These are phyloP conservation scores for Candida manassasensis DNA, from an alignment of 805 yeast species.

Conservation along the genomic window DNA sequence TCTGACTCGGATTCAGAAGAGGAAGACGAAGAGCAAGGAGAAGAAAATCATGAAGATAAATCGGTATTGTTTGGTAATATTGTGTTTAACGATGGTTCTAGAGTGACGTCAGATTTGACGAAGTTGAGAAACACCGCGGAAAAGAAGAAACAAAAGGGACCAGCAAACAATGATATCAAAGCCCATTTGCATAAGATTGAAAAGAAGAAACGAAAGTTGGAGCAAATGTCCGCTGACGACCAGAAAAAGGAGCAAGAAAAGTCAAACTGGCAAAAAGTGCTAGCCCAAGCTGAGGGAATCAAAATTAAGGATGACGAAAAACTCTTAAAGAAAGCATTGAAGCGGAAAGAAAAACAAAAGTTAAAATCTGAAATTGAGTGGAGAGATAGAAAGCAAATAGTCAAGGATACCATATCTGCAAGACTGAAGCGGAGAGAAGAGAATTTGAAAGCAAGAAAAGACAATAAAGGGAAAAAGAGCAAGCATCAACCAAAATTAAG, in stretches of 20 bases:
- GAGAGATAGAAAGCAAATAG: constrained; percentile 82
- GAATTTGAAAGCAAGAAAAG: constrained; percentile 79
- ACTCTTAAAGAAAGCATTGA: constrained; percentile 78
- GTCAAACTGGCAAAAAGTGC: constrained; percentile 77
- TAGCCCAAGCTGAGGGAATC: constrained; percentile 83
- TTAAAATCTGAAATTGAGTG: constrained; percentile 86
- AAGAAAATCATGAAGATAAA: constrained; percentile 25
- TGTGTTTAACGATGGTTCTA: constrained; percentile 74
- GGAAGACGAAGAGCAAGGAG: constrained; percentile 26
- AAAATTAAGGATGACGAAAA: constrained; percentile 89
- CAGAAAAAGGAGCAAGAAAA: constrained; percentile 62
- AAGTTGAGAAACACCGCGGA: constrained; percentile 46
- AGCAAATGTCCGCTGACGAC: constrained; percentile 54
- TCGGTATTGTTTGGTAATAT: constrained; percentile 74
- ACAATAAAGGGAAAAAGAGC: constrained; percentile 75
- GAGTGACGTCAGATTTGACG: constrained; percentile 68
- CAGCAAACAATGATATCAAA: constrained; percentile 75
- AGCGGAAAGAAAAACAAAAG: constrained; percentile 77
- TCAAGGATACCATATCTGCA: constrained; percentile 67
- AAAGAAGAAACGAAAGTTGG: constrained; percentile 61
- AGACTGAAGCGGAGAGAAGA: constrained; percentile 88
- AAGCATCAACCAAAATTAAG: constrained; percentile 69
- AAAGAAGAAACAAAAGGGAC: constrained; percentile 66
- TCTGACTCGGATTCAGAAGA: constrained; percentile 29
- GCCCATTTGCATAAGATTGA: constrained; percentile 79